Conservation (phyloP, 2,329 filamentous ascomycete species). For the Xylariomycetidae sp. region DNA sequence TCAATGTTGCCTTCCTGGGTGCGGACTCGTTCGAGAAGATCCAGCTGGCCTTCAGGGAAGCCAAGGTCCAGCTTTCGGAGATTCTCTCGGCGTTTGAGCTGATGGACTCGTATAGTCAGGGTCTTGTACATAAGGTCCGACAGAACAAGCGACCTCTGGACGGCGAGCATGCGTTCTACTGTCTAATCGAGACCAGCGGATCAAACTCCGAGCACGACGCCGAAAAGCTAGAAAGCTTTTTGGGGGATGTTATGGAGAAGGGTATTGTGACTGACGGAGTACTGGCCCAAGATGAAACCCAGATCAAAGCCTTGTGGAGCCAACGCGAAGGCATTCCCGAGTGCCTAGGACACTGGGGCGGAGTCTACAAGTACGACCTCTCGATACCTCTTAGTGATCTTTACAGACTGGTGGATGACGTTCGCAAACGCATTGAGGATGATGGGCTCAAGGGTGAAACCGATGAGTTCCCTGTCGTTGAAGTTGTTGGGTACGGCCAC, state of each 20-base stretch:
- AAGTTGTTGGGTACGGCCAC: slow-evolving; percentile 93
- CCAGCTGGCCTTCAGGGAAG: slow-evolving; percentile 77
- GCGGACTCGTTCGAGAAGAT: slow-evolving; percentile 86
- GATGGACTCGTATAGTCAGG: slow-evolving; percentile 84
- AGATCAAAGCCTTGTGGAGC: slow-evolving; percentile 76
- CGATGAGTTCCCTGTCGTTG: slow-evolving; percentile 71
- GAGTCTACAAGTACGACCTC: slow-evolving; percentile 97
- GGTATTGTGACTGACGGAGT: slow-evolving; percentile 87
- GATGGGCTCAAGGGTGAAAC: slow-evolving; percentile 73
- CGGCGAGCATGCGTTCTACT: slow-evolving; percentile 86
- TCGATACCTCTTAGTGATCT: slow-evolving; percentile 86
- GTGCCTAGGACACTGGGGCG: slow-evolving; percentile 80
- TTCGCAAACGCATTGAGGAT: slow-evolving; percentile 62
- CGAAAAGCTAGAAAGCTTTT: slow-evolving; percentile 82
- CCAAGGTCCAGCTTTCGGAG: slow-evolving; percentile 84
- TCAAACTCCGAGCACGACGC: slow-evolving; percentile 91
- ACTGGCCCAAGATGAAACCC: slow-evolving; percentile 87
- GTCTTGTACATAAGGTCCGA: slow-evolving; percentile 67
- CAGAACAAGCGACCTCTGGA: slow-evolving; percentile 77
- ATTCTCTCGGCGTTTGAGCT: slow-evolving; percentile 97
- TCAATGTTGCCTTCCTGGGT: slow-evolving; percentile 94
- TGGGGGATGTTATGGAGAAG: slow-evolving; percentile 85
- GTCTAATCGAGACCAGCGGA: slow-evolving; percentile 90
- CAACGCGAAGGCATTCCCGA: slow-evolving; percentile 95
- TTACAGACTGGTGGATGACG: slow-evolving; percentile 85